These are phyloP conservation scores for Aspergillus sp. DNA, from an alignment of 2,329 filamentous ascomycete species.

Conservation along the genomic window DNA sequence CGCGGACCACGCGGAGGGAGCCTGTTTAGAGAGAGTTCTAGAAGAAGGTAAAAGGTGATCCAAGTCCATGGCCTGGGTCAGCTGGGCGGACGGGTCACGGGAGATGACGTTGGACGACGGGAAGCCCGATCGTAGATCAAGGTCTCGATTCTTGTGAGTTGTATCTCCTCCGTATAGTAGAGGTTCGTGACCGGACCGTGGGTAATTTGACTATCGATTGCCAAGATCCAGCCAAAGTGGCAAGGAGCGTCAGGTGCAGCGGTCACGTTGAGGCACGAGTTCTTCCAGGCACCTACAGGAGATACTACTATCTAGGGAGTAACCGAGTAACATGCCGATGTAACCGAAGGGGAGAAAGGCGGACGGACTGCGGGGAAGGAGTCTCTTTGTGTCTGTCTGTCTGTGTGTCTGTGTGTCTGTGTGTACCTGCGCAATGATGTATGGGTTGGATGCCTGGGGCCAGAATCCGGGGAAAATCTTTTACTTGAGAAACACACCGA, in stretches of 20 bases:
- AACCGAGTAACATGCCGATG: background rate
- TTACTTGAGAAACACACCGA: background rate
- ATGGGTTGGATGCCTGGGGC: constrained; percentile 5
- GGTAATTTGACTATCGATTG: background rate
- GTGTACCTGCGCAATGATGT: no score
- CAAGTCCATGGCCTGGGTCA: background rate
- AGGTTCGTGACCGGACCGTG: no score
- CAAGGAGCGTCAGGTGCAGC: background rate
- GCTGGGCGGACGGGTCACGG: background rate
- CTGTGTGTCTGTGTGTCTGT: no score
- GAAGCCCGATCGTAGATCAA: no score
- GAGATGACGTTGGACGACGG: background rate
- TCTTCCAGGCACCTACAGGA: background rate
- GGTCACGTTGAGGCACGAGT: background rate
- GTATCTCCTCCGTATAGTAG: no score
- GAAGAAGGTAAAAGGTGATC: background rate
- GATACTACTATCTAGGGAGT: no score
- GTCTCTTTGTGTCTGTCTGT: no score
- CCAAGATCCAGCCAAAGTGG: background rate
- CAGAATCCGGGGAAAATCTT: constrained; percentile 13
- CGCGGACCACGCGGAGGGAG: background rate
- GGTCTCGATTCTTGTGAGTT: no score
- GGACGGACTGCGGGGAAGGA: no score
- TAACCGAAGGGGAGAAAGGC: no score
- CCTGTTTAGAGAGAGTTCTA: background rate